Base-by-base conservation (phyloP, 2,329 filamentous ascomycete genomes). In the Ophiostoma himal-ulmi region DNA sequence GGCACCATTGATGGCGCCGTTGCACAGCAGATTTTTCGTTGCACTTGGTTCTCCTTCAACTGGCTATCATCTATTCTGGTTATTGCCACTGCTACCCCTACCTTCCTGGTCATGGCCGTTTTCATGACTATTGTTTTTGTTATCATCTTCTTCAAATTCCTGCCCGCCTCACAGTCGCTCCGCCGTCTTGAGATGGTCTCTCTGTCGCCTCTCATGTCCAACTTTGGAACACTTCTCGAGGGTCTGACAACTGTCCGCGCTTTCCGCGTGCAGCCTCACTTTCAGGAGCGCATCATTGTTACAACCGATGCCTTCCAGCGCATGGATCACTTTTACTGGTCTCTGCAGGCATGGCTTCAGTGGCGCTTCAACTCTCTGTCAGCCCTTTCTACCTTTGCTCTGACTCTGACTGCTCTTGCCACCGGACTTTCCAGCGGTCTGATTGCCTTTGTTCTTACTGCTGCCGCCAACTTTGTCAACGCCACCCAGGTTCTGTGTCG, bases 251-350 rank as follows among this genome's bases (percentile, higher is more conserved):
- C 94, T 0, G 93, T 97, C 30, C 88, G 92, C 62, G 93, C 94
- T 0, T 94, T 96, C 77, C 88, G 86, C 67, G 92, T 90, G 0
- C 90, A 96, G 75, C 81, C 85, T 4, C 88, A 91, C 69, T 97
- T 97, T 76, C 92, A 96, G 76, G 86, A 89, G 73, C 86, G 89
- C 68, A 92, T 96, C 69, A 89, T 97, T 44, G 82, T 85, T 1
- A 93, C 93, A 0, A 93, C 93, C 0, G 93, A 97, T 76, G 88
- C 89, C 22, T 97, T 97, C 77, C 94, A 97, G 78, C 93, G 93
- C 77, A 95, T 96, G 85, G 94, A 97, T 76, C 94, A 97, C 78
- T 96, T 97, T 80, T 97, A 96, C 80, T 97, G 93, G 91, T 91
- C 89, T 71, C 83, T 96, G 62, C 92, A 96, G 74, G 88, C 88